These are phyloP conservation scores for Craterostigma plantagineum DNA, from an alignment of 257 asterid genomes.

Conservation along the genomic window DNA sequence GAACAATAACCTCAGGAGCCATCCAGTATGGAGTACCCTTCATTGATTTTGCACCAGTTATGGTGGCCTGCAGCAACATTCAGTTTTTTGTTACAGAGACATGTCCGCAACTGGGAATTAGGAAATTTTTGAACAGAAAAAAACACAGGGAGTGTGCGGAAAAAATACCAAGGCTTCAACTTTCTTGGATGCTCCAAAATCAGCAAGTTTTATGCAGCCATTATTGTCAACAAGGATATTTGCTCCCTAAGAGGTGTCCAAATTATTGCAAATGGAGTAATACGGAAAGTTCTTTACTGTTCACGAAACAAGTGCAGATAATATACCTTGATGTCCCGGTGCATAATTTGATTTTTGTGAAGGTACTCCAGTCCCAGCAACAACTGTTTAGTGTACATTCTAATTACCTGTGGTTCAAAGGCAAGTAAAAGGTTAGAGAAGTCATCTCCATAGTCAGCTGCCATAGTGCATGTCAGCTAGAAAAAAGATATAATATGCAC, in stretches of 20 bases:
- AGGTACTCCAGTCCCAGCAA: conserved; percentile 68
- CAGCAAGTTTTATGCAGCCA: conserved; percentile 95
- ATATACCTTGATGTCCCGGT: conserved; percentile 81
- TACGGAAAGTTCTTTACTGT: neutral
- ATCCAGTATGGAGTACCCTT: conserved; percentile 98
- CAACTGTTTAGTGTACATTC: conserved; percentile 74
- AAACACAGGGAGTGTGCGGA: neutral
- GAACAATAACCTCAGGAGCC: conserved; percentile 97
- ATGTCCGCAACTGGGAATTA: too few species aligned
- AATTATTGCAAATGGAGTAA: conserved; percentile 4
- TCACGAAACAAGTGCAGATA: neutral
- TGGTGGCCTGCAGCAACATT: conserved; percentile 47
- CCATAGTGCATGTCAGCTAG: neutral
- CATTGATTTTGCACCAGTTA: conserved; percentile 88
- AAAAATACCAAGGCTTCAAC: conserved; percentile 71
- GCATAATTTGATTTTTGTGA: conserved; percentile 77
- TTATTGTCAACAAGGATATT: conserved; percentile 83
- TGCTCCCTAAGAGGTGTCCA: conserved; percentile 44
- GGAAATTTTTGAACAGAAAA: too few species aligned
- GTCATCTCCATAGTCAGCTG: neutral
- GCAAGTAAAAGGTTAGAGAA: conserved; percentile 3
- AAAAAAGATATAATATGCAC: neutral
- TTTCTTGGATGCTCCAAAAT: conserved; percentile 92
- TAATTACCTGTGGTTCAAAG: conserved; percentile 43
- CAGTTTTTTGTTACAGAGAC: neutral